Percentiles rank a stretch among this genome's conserved stretches.
Evolutionary conservation across 305 asterid species (phyloP).

Genomic region (Fraxinus sp.): DNA sequence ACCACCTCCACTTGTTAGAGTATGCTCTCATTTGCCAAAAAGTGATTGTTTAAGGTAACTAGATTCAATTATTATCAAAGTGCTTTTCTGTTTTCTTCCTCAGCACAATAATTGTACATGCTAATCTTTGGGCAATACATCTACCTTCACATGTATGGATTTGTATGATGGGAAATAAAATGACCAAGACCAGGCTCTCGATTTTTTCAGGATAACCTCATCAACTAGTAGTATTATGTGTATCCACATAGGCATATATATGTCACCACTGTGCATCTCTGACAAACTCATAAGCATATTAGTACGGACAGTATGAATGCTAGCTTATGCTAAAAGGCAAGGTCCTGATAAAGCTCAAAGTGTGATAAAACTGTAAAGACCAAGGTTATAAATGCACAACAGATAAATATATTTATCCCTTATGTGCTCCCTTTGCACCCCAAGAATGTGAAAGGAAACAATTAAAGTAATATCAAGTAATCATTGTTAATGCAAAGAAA

Average conservation of each 20-base stretch:
- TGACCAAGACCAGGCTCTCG: not conserved
- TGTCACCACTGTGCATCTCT: not conserved
- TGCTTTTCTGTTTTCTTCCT: not conserved
- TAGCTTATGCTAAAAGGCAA: not conserved
- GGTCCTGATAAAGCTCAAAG: not conserved
- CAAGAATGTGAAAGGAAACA: not conserved
- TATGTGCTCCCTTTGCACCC: not conserved
- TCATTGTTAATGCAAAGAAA: not conserved
- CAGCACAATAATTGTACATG: not conserved
- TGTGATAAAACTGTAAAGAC: not conserved
- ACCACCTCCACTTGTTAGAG: not conserved
- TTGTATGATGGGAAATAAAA: slow-evolving; percentile 2
- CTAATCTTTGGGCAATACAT: slow-evolving; percentile 4
- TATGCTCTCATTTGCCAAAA: not conserved
- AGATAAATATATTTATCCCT: not conserved
- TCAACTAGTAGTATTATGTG: not conserved
- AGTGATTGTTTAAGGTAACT: not conserved
- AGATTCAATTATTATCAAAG: not conserved
- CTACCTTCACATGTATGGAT: slow-evolving; percentile 1
- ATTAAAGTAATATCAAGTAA: not conserved
- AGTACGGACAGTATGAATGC: not conserved
- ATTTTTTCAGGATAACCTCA: not conserved
- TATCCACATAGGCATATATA: not conserved
- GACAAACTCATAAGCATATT: slow-evolving; percentile 5
- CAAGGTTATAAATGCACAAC: not conserved